phyloP scores from a whole-genome alignment of 495 filamentous ascomycete species.

The Aspergillus wentii region DNA sequence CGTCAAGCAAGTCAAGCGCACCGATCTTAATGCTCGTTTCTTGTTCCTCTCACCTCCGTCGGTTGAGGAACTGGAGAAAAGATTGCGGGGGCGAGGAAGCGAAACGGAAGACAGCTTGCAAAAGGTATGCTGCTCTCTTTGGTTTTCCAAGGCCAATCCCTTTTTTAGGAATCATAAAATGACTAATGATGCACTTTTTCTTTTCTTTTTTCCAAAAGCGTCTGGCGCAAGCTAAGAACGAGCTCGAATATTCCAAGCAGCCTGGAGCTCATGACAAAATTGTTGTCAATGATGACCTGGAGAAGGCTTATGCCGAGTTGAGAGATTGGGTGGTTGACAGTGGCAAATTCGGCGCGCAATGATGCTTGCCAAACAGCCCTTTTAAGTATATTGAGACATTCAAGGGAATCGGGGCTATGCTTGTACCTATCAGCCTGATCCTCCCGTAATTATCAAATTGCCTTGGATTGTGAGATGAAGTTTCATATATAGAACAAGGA shows the following conservation, averaged over 20 bases:
- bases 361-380: too few relatives aligned
- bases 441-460: too few relatives aligned
- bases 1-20: constrained; percentile 87
- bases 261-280: constrained; percentile 77
- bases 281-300: constrained; percentile 86
- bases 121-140: too few relatives aligned
- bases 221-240: constrained; percentile 70
- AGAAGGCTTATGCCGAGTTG: constrained; percentile 75
- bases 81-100: constrained; percentile 77
- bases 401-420: too few relatives aligned
- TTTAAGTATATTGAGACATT: too few relatives aligned
- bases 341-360: constrained; percentile 32
- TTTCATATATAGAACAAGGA: too few relatives aligned
- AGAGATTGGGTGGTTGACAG: constrained; percentile 58
- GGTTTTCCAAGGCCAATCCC: too few relatives aligned
- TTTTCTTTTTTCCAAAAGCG: too few relatives aligned
- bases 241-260: constrained; percentile 73
- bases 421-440: too few relatives aligned
- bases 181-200: too few relatives aligned
- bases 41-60: constrained; percentile 81
- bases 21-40: constrained; percentile 71
- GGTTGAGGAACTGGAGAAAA: constrained; percentile 65
- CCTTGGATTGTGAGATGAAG: too few relatives aligned
- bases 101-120: constrained; percentile 73
- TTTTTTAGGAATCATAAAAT: too few relatives aligned